Percentiles rank a stretch among this genome's conserved stretches.
Evolutionary conservation across 2,329 filamentous ascomycete species (phyloP).

Genomic region (Cadophora gregata): DNA sequence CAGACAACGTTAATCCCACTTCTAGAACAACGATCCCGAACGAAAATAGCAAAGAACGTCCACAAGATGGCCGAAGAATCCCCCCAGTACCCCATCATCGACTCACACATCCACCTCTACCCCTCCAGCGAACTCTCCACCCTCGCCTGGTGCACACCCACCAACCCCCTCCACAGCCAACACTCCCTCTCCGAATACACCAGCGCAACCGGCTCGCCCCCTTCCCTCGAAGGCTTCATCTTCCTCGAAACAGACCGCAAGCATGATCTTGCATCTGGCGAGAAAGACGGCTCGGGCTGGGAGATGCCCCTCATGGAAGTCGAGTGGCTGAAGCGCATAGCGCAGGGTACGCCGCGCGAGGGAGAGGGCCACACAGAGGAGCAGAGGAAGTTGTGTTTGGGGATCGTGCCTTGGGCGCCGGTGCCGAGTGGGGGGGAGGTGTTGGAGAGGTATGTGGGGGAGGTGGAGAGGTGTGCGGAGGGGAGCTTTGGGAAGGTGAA

Average conservation of each 20-base stretch:
- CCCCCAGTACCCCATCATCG: slow-evolving; percentile 65
- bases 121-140: slow-evolving; percentile 68
- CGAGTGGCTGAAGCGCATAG: slow-evolving; percentile 69
- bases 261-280: slow-evolving; percentile 58
- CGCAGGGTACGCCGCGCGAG: slow-evolving; percentile 60
- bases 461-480: slow-evolving; percentile 66
- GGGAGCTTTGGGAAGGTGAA: slow-evolving; percentile 68
- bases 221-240: slow-evolving; percentile 71
- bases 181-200: slow-evolving; percentile 42
- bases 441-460: slow-evolving; percentile 68
- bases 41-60: background rate
- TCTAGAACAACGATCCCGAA: too few species aligned
- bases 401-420: slow-evolving; percentile 86
- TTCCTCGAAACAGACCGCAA: slow-evolving; percentile 84
- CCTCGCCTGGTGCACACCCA: slow-evolving; percentile 71
- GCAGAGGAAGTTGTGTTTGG: slow-evolving; percentile 65
- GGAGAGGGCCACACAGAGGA: slow-evolving; percentile 62
- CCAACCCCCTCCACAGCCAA: slow-evolving; percentile 55
- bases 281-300: slow-evolving; percentile 63
- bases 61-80: slow-evolving; percentile 39
- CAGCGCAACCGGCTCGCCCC: slow-evolving; percentile 39
- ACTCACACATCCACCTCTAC: slow-evolving; percentile 92
- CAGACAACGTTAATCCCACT: too few species aligned
- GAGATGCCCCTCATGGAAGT: slow-evolving; percentile 74
- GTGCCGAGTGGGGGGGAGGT: slow-evolving; percentile 66